These are phyloP conservation scores for Rhodosporidiobolus odoratus DNA, from an alignment of 768 basidiomycete species.

Conservation along the genomic window DNA sequence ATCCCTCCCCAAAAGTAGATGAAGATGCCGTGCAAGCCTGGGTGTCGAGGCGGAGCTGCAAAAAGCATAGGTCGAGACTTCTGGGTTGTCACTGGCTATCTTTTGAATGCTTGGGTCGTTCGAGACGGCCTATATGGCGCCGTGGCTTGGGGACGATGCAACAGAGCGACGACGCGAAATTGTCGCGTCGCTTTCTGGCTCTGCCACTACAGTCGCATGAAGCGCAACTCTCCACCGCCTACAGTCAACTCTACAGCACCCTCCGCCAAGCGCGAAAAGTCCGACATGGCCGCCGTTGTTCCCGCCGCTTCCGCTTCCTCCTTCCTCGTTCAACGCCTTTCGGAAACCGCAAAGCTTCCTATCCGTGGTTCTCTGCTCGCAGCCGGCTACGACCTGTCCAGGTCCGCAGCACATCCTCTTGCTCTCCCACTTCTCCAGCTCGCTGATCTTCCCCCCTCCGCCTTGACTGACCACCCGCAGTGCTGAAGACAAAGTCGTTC, in stretches of 20 bases:
- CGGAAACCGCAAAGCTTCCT: slow-evolving; percentile 73
- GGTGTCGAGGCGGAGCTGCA: too few species aligned
- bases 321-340: slow-evolving; percentile 64
- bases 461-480: slow-evolving; percentile 48
- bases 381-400: slow-evolving; percentile 93
- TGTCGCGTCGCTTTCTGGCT: background rate
- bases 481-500: slow-evolving; percentile 75
- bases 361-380: slow-evolving; percentile 78
- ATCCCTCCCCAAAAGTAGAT: too few species aligned
- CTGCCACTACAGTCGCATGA: slow-evolving; percentile 1
- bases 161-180: background rate
- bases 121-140: too few species aligned
- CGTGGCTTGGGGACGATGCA: too few species aligned
- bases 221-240: slow-evolving; percentile 19
- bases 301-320: slow-evolving; percentile 11
- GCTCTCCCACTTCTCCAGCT: too few species aligned
- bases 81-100: too few species aligned
- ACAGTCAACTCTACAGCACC: background rate
- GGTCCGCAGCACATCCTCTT: too few species aligned
- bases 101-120: too few species aligned
- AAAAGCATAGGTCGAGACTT: too few species aligned
- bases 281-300: background rate
- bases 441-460: background rate
- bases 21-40: too few species aligned
- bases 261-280: background rate